phyloP scores from a whole-genome alignment of 2,329 filamentous ascomycete species.

The Fusarium begoniae region DNA sequence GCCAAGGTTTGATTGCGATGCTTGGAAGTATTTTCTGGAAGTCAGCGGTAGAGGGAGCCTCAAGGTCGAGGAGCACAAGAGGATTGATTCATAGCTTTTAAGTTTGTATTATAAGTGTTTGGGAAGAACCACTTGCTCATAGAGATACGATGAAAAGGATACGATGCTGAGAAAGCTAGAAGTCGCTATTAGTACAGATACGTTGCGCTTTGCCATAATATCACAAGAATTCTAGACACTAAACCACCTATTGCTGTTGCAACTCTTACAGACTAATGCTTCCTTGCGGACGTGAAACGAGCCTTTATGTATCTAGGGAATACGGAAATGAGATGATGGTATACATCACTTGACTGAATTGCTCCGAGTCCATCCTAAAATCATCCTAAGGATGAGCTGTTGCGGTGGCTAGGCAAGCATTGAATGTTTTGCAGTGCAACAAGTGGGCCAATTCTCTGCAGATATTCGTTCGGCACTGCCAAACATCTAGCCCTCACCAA shows the following conservation, averaged over 20 bases:
- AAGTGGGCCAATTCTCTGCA: not conserved
- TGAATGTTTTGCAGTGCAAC: not conserved
- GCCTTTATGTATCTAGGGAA: no score
- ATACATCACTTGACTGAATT: not conserved
- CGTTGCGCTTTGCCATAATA: accelerated
- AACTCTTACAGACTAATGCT: not conserved
- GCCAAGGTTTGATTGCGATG: no score
- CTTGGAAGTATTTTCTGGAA: no score
- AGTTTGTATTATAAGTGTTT: not conserved
- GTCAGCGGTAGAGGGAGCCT: not conserved
- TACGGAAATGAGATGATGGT: not conserved
- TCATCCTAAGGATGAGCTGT: not conserved
- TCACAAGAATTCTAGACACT: not conserved
- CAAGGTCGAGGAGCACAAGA: not conserved
- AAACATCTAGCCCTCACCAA: not conserved
- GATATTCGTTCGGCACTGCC: not conserved
- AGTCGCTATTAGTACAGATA: not conserved
- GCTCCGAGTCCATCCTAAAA: no score
- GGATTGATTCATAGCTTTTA: not conserved
- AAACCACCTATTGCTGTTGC: no score
- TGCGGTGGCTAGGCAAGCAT: accelerated
- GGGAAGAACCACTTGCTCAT: not conserved
- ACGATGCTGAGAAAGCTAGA: accelerated
- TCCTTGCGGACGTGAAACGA: not conserved
- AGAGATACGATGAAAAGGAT: accelerated